These are phyloP conservation scores for Myochromella boudieri DNA, from an alignment of 768 basidiomycete species.

Conservation along the genomic window DNA sequence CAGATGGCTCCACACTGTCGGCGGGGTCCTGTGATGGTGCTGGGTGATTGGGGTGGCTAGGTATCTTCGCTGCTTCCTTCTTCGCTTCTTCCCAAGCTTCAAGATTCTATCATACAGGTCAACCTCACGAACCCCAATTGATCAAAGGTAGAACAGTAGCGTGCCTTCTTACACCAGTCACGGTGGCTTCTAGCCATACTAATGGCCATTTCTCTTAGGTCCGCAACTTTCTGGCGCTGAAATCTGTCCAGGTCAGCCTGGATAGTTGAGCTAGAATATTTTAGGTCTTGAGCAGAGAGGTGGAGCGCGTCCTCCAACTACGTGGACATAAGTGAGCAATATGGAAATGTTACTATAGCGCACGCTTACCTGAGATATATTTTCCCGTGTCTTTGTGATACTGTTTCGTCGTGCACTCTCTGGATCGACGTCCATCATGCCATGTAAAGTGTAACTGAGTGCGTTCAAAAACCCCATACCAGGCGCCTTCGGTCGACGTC, in stretches of 20 bases:
- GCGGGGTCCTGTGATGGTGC: slow-evolving; percentile 40
- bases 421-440: slow-evolving; percentile 99
- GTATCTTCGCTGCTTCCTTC: slow-evolving; percentile 87
- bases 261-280: slow-evolving; percentile 94
- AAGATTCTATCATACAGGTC: slow-evolving; percentile 89
- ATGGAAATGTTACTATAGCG: slow-evolving; percentile 1
- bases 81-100: slow-evolving; percentile 98
- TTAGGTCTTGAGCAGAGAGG: slow-evolving; percentile 88
- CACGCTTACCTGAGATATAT: slow-evolving; percentile 80
- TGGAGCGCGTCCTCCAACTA: slow-evolving; percentile 96
- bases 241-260: slow-evolving; percentile 98
- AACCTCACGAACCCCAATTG: neutral
- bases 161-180: slow-evolving; percentile 96
- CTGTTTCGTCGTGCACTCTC: slow-evolving; percentile 91
- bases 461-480: slow-evolving; percentile 90
- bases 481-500: slow-evolving; percentile 56
- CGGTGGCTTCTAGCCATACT: slow-evolving; percentile 86
- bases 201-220: slow-evolving; percentile 91
- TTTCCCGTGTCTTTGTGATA: slow-evolving; percentile 93
- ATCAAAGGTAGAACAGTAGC: slow-evolving; percentile 10
- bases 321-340: slow-evolving; percentile 6
- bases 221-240: slow-evolving; percentile 97
- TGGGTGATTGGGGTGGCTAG: slow-evolving; percentile 80
- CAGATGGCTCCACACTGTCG: slow-evolving; percentile 32
- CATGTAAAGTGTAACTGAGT: slow-evolving; percentile 90